Base-by-base conservation (phyloP, 306 rosid species). In the Prosopis cineraria region DNA sequence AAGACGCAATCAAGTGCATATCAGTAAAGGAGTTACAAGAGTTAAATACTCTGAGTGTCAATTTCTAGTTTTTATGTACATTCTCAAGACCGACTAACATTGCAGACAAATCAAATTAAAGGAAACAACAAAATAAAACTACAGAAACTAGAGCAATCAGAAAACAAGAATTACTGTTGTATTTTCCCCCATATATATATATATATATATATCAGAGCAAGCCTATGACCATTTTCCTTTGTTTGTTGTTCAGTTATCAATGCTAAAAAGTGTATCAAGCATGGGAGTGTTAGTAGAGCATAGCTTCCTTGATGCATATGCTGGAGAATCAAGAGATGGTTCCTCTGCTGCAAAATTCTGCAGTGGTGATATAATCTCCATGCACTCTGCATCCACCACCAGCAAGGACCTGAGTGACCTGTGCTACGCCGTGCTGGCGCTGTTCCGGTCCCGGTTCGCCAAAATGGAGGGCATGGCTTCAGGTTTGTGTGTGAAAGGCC, bases 261-360 rank as follows among this genome's bases (percentile, higher is more conserved):
- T 86, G 93, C 27, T 93, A 22, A 66, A n/a, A 25, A 71, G 67
- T 41, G 30, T 84, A 78, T 86, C 93, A 79, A 74, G 72, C 86
- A 90, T 83, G 96, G 91, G 89, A 1, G 76, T 80, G 63, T 72
- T 93, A 78, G 24, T 43, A 7, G 98, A 90, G 13, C 87, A 87
- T 20, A 81, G 83, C 66, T 93, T 91, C 86, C 88, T 91, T 47
- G 96, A 91, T 30, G 85, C 89, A 0, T 85, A 90, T 2, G 98
- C 82, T 0, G 98, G 98, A 68, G 97, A 91, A 39, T 88, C 97
- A 65, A 89, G 80, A 72, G 92, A 91, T 22, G 90, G 97, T 0
- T 81, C 87, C 43, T 37, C 79, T 3, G 83, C 84, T 2, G 90
- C 90, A 65, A 90, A 85, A 62, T 79, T 93, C 59, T 79, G 84